phyloP scores from a whole-genome alignment of 2,329 filamentous ascomycete species.

The Tolypocladium tropicale region DNA sequence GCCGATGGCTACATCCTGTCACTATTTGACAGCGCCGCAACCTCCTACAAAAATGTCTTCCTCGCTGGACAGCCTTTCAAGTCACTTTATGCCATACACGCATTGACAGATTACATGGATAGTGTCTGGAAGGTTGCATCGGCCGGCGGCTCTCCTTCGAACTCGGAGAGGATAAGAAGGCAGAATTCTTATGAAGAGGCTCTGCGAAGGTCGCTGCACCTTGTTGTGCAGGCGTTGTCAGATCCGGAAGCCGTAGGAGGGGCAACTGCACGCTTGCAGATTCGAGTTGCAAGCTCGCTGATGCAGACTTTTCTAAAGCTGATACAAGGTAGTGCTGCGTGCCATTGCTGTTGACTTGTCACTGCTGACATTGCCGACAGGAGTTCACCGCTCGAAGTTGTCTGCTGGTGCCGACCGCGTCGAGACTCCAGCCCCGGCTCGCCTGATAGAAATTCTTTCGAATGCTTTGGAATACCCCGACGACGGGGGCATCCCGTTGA shows the following conservation, averaged over 20 bases:
- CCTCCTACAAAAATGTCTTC: constrained; percentile 53
- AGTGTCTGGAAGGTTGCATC: constrained; percentile 21
- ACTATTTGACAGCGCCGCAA: constrained; percentile 42
- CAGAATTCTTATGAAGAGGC: constrained; percentile 1
- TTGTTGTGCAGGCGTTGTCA: constrained; percentile 51
- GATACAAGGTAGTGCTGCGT: constrained; percentile 11
- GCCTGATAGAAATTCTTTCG: constrained; percentile 15
- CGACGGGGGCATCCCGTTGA: constrained; percentile 15
- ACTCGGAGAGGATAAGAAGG: not conserved
- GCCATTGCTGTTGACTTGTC: not conserved
- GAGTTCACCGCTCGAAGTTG: not conserved
- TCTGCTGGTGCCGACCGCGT: not conserved
- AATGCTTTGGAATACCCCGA: constrained; percentile 10
- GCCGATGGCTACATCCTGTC: constrained; percentile 52
- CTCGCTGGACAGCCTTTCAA: constrained; percentile 60
- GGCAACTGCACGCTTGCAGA: constrained; percentile 11
- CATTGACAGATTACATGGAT: constrained; percentile 52
- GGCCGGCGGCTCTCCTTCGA: not conserved
- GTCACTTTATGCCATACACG: constrained; percentile 61
- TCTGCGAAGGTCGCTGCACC: constrained; percentile 32
- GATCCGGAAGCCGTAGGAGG: constrained; percentile 41
- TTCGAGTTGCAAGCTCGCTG: constrained; percentile 16
- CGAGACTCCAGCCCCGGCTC: constrained; percentile 19
- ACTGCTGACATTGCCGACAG: not conserved
- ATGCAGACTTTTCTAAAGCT: constrained; percentile 18